Base-by-base conservation (phyloP, 2,329 filamentous ascomycete species). In the Aspergillus viridinutans region DNA sequence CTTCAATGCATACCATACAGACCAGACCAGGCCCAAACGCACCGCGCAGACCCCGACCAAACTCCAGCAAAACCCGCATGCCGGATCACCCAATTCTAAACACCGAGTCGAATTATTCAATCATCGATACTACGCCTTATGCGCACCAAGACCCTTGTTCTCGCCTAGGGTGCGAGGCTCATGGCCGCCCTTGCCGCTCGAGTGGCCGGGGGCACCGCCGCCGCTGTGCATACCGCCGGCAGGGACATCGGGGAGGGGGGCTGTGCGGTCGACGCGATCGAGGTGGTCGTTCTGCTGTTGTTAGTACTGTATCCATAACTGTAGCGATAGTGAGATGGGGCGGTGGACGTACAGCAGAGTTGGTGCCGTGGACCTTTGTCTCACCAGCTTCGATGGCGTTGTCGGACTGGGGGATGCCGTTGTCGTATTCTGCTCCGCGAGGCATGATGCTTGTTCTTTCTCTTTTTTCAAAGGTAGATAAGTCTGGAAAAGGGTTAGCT, bases 381-480 rank as follows among this genome's bases (percentile, higher is more conserved):
- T 64, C 32, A 21, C 69, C 72, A 50, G 62, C 60, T 25, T 72
- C 70, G 40, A 76, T 69, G 49, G 74, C 57, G 66, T 76, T 76
- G 64, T 76, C 72, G 62, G 68, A 69, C 54, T 74, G 73, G 52
- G 67, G 67, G 52, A 71, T n/a, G 52, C 66, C 68, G 62, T 75
- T 66, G 61, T 73, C 72, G 66, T 66, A 76, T 25, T 75, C 69
- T 49, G 72, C 72, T 63, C 74, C 73, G 65, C 74, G 74, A 65
- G 71, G 68, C 74, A 76, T 72, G 67, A 57, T 55, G 29, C 42
- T 49, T 53, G 26, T 53, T n/a, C n/a, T n/a, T n/a, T n/a, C n/a
- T n/a, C n/a, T n/a, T n/a, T n/a, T n/a, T n/a, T n/a, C n/a, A n/a
- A n/a, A n/a, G 20, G 25, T 28, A 49, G n/a, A n/a, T 21, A 17